Evolutionary conservation across 352 stramenopile genomes (phyloP), one percentile per base, ranked within the genome.

Genomic region (Blastocystis sp.): DNA sequence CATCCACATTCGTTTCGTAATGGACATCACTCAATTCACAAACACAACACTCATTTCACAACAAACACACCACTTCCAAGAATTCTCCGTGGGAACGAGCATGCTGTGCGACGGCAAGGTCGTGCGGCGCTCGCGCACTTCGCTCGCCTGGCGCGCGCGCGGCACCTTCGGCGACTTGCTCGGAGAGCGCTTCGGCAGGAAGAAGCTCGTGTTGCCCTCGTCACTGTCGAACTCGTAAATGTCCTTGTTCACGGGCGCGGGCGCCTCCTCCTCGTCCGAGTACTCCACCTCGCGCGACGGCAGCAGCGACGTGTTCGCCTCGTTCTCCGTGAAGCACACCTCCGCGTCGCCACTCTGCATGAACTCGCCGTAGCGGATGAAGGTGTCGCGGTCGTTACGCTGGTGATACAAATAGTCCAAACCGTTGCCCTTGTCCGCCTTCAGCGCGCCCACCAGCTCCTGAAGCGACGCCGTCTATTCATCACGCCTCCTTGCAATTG

Each of bases 41-140:
- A 24, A 19, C 71, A 45, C 43, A 81, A 43, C 54, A 64, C 21
- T 81, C 43, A 19, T 45, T 81, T 81, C 24, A 81, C 54, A 68
- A 76, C 66, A 76, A 76, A 76, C 66, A 76, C 38, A 24, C 34
- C 28, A 81, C 66, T 66, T 34, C 74, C 74, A 84, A n/a, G 21
- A 38, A 84, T 54, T 84, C n/a, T 19, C 34, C 40, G 28, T 69
- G 10, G 74, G 74, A 68, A 66, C 45, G 6, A 59, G 54, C 40
- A 63, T 24, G 48, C 69, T 84, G n/a, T 84, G 52, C 11, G 74
- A 84, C 2, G 74, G 52, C 48, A 84, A 7, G 2, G 74, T 84
- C 48, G 17, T 52, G 21, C 74, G 17, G 17, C 74, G 74, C 42
- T 84, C 40, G 21, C 59, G 57, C 40, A 43, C 38, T 11, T 54